Base-by-base conservation (phyloP, 2,329 filamentous ascomycete genomes). In the Claviceps digitariae region DNA sequence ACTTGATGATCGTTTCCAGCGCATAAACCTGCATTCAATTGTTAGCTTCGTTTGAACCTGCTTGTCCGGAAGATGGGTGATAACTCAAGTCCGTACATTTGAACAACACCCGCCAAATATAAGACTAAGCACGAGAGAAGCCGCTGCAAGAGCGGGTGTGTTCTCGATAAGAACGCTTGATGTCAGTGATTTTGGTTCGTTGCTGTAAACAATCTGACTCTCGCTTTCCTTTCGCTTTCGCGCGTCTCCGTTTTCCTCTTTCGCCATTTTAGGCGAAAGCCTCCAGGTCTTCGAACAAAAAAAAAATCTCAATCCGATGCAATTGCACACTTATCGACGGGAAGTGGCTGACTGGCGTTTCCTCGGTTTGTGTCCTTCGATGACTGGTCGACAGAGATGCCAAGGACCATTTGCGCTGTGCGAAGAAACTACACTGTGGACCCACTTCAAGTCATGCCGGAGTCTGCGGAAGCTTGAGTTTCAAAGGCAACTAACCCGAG, bases 71-170 rank as follows among this genome's bases (percentile, higher is more conserved):
- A n/a, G 12, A 40, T 31, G 29, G 41, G 49, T 48, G 25, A 34
- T 34, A 23, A 20, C 31, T 23, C 31, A 25, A 52, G 10, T 27
- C 52, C 82, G 69, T 73, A 90, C 90, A 76, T 95, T 95, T 38
- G 88, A 89, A 71, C 90, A 95, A 66, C 90, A 95, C 31, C 93
- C 93, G 51, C 93, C 93, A 68, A 98, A 96, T 55, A 98, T 97
- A 59, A 97, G 78, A 51, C 77, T 77, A 54, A 91, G 76, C 78
- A 94, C 94, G 54, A 77, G 74, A 23, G 76, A 73, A 25, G 76
- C 73, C 54, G 79, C 77, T 40, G 87, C 67, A 77, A 69, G 50
- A 29, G 65, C 62, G 6, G 66, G 51, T n/a, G 49, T 41, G 13
- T 36, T 43, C 34, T 54, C 52, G 23, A 44, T 12, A 4, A 50